These are phyloP conservation scores for Iberis amara DNA, from an alignment of 441 rosid genomes.

Conservation along the genomic window DNA sequence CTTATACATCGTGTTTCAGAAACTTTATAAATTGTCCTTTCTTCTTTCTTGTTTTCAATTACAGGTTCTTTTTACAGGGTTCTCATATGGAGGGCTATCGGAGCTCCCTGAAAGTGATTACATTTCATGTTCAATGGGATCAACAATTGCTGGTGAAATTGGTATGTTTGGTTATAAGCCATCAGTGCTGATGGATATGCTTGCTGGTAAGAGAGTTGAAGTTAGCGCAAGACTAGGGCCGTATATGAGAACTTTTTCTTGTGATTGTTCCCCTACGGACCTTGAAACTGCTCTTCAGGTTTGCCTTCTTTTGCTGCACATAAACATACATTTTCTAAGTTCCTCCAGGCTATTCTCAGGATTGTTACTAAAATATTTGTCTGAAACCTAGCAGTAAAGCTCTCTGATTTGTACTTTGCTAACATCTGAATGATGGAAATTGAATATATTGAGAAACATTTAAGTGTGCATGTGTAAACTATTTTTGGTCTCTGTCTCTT, in stretches of 20 bases:
- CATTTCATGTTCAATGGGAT: slow-evolving; percentile 86
- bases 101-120: slow-evolving; percentile 84
- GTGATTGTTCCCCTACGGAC: slow-evolving; percentile 92
- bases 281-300: slow-evolving; percentile 97
- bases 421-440: too few relatives aligned
- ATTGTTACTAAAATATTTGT: background rate
- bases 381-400: slow-evolving; percentile 7
- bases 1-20: slow-evolving; percentile 23
- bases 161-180: slow-evolving; percentile 91
- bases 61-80: slow-evolving; percentile 90
- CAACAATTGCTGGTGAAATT: slow-evolving; percentile 94
- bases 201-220: slow-evolving; percentile 97
- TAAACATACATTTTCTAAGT: slow-evolving; percentile 4
- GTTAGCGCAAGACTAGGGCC: slow-evolving; percentile 84
- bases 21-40: slow-evolving; percentile 15
- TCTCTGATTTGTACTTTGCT: slow-evolving; percentile 20
- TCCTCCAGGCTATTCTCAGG: slow-evolving; percentile 4
- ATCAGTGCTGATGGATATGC: slow-evolving; percentile 80
- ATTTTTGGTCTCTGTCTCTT: slow-evolving; percentile 6
- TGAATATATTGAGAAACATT: too few relatives aligned
- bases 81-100: slow-evolving; percentile 91
- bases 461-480: too few relatives aligned
- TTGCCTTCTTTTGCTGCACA: slow-evolving; percentile 26
- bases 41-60: slow-evolving; percentile 29
- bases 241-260: slow-evolving; percentile 80